These are phyloP conservation scores for Barnettozyma californica DNA, from an alignment of 805 yeast species.

Conservation along the genomic window DNA sequence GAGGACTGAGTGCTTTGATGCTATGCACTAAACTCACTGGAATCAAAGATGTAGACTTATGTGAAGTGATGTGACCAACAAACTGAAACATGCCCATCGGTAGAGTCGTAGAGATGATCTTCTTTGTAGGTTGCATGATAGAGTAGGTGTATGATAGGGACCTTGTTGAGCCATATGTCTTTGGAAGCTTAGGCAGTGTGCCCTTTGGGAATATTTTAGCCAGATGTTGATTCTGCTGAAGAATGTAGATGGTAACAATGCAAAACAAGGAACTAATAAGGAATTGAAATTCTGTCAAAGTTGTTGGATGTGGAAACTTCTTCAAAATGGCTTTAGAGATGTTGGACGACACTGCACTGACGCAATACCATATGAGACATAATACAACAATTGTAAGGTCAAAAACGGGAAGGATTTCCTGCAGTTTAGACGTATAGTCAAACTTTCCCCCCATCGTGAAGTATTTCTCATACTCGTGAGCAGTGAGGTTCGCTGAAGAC, in stretches of 20 bases:
- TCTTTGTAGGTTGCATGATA: slow-evolving; percentile 49
- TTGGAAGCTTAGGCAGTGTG: slow-evolving; percentile 39
- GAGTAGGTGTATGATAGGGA: slow-evolving; percentile 23
- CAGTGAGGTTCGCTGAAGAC: slow-evolving; percentile 19
- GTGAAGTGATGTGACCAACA: slow-evolving; percentile 85
- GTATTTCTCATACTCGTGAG: slow-evolving; percentile 21
- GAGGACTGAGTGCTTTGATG: slow-evolving; percentile 85
- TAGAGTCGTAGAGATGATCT: slow-evolving; percentile 59
- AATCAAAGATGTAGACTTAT: slow-evolving; percentile 84
- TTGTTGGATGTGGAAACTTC: slow-evolving; percentile 73
- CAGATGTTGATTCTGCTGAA: slow-evolving; percentile 31
- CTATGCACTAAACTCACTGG: slow-evolving; percentile 97
- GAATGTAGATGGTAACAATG: slow-evolving; percentile 34
- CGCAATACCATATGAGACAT: slow-evolving; percentile 75
- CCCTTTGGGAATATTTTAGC: slow-evolving; percentile 40
- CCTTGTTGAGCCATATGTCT: slow-evolving; percentile 22
- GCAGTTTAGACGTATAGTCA: slow-evolving; percentile 8
- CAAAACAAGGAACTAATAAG: slow-evolving; percentile 64
- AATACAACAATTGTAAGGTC: slow-evolving; percentile 42
- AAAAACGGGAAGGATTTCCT: slow-evolving; percentile 27
- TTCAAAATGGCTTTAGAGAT: slow-evolving; percentile 72
- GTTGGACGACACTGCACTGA: slow-evolving; percentile 77
- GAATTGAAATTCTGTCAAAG: slow-evolving; percentile 86
- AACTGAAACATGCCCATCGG: slow-evolving; percentile 97
- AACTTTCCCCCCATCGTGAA: slow-evolving; percentile 20